Evolutionary conservation across 192 early-diverging fungal genomes (phyloP), one percentile per base, ranked within the genome.

Genomic region (Backusella westeae): DNA sequence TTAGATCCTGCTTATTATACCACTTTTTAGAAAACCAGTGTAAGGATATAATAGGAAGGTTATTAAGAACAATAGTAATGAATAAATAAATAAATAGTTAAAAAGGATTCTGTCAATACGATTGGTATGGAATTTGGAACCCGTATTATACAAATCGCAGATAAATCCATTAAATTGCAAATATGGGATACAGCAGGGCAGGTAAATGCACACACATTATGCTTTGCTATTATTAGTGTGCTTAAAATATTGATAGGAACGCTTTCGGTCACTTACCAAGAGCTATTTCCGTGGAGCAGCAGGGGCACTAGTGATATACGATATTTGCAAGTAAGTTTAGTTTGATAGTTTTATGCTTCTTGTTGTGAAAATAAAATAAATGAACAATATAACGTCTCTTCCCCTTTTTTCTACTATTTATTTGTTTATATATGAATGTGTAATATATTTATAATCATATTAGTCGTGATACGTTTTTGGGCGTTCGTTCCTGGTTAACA

Each of bases 111-210:
- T 49, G 89, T 88, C 36, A 90, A 94, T 74, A 94, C 93, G 9
- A 94, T 94, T 67, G 93, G 93, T 36, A 92, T 94, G 74, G 93
- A 94, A 76, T 94, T 94, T 78, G 91, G 93, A 26, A 92, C 90
- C 71, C 87, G 89, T 76, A 87, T 93, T 63, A 85, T 94, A 38
- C 85, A 89, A 21, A 88, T 91, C 26, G 90, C 83, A 49, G 87
- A 88, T 68, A 90, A 94, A 41, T 83, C 84, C 36, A 85, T 92
- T 67, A 92, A 93, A 73, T 81, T 91, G 17, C 93, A 94, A 80
- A 89, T 90, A 26, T 91, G 91, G 91, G 92, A 93, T 59, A 94
- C 91, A 26, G 93, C 93, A 26, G 93, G 93, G 21, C 93, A 94
- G 59, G 82, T 83, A 83, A 49, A 49, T 19, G 17, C 17, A 49